Evolutionary conservation across 345 rosid genomes (phyloP).

Genomic region (Boechera retrofracta): DNA sequence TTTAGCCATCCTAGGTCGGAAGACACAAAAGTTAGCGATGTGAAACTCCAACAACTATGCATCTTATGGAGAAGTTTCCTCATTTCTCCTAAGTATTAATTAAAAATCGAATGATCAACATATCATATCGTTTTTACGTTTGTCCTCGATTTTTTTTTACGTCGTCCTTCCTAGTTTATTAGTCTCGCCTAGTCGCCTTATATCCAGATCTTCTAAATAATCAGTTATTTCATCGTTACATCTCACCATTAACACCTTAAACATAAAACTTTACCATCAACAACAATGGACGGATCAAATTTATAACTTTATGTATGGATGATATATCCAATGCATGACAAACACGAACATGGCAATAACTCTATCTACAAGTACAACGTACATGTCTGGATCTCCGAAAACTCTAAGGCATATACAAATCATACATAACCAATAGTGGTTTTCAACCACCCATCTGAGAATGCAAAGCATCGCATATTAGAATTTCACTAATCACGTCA

Average conservation of each 20-base stretch:
- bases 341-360: not conserved
- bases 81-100: not conserved
- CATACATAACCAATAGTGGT: not conserved
- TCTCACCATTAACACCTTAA: not conserved
- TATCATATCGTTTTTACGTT: not conserved
- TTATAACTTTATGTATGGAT: not conserved
- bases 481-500: not conserved
- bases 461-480: not conserved
- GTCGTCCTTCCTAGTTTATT: not conserved
- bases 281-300: not conserved
- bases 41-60: conserved; percentile 39
- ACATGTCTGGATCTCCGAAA: not conserved
- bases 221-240: not conserved
- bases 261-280: not conserved
- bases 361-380: not conserved
- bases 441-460: not conserved
- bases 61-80: conserved; percentile 1
- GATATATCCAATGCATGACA: not conserved
- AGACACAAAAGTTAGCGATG: conserved; percentile 11
- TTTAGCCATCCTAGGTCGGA: conserved; percentile 23
- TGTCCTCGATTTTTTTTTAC: not conserved
- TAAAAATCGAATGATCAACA: not conserved
- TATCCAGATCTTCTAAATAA: conserved; percentile 1
- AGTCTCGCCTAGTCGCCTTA: not conserved
- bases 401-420: not conserved